Base-by-base conservation (phyloP, 768 basidiomycete species). In the Lentinula sp. region DNA sequence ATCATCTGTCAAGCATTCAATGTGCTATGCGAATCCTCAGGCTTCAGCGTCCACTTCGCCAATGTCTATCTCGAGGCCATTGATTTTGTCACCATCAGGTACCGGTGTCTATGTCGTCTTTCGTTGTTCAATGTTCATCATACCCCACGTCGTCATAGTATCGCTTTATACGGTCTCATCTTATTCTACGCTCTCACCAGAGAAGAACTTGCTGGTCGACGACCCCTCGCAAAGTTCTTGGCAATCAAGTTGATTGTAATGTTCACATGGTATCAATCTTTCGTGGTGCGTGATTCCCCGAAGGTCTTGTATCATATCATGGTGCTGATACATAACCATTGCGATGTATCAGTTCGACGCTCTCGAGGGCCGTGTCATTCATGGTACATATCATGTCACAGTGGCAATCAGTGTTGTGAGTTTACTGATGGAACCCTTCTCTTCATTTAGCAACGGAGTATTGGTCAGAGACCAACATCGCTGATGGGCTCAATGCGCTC, bases 241-340 rank as follows among this genome's bases (percentile, higher is more conserved):
- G 76, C 85, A 2, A 93, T 95, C 77, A 95, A 95, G 71, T 74
- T 91, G 35, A 89, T 93, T 53, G 88, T 93, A 46, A 85, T 93
- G 83, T 85, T 90, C 70, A 93, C 92, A 0, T 95, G 91, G 72
- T 95, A 95, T 70, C 94, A 95, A 67, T 78, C 82, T 1, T 88
- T 93, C 66, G 72, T 91, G 53, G 87, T 89, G 67, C 57, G 86
- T 74, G 23, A 20, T 28, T 18, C 16, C 16, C 6, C 6, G 9
- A 46, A 8, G 23, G 28, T 57, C 39, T 9, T 20, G 28, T 28
- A 28, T 13, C 4, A 13, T 9, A 1, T n/a, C 2, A 1, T 43
- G 28, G 13, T 46, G 18, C 39, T 61, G 32, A 61, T 61, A 50
- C 54, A 15, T 60, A 69, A 41, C 12, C 9, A 5, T 28, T 57